phyloP scores from a whole-genome alignment of 768 basidiomycete genomes.

The Dictyophora rubrovolvata region DNA sequence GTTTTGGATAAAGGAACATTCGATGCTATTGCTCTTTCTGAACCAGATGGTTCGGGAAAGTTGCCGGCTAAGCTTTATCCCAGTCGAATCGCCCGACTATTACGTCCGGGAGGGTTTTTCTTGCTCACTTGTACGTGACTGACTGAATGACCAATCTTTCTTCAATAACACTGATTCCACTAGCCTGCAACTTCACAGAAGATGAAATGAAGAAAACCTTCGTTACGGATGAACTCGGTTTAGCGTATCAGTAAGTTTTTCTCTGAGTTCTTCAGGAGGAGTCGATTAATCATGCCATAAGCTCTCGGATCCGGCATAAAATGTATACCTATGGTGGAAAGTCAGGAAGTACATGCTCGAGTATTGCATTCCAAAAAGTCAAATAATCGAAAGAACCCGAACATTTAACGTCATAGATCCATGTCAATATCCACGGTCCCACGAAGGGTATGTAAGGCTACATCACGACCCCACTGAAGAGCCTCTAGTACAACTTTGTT shows the following conservation, averaged over 20 bases:
- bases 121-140: slow-evolving; percentile 64
- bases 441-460: slow-evolving; percentile 63
- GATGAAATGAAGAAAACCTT: slow-evolving; percentile 56
- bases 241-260: slow-evolving; percentile 49
- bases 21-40: slow-evolving; percentile 71
- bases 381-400: background rate
- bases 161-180: background rate
- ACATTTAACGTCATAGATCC: background rate
- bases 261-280: background rate
- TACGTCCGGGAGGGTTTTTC: slow-evolving; percentile 61
- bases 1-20: slow-evolving; percentile 83
- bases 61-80: slow-evolving; percentile 55
- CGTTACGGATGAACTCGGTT: slow-evolving; percentile 31
- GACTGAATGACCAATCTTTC: background rate
- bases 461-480: slow-evolving; percentile 53
- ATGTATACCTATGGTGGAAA: slow-evolving; percentile 70
- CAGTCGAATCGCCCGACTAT: slow-evolving; percentile 37
- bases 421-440: slow-evolving; percentile 44
- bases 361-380: slow-evolving; percentile 57
- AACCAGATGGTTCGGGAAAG: slow-evolving; percentile 42
- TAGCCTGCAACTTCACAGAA: slow-evolving; percentile 81
- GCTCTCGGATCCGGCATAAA: slow-evolving; percentile 66
- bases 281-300: slow-evolving; percentile 18
- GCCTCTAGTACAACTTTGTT: slow-evolving; percentile 30
- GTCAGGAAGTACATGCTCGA: slow-evolving; percentile 59